These are phyloP conservation scores for Cercospora beticola DNA, from an alignment of 2,329 filamentous ascomycete species.

Conservation along the genomic window DNA sequence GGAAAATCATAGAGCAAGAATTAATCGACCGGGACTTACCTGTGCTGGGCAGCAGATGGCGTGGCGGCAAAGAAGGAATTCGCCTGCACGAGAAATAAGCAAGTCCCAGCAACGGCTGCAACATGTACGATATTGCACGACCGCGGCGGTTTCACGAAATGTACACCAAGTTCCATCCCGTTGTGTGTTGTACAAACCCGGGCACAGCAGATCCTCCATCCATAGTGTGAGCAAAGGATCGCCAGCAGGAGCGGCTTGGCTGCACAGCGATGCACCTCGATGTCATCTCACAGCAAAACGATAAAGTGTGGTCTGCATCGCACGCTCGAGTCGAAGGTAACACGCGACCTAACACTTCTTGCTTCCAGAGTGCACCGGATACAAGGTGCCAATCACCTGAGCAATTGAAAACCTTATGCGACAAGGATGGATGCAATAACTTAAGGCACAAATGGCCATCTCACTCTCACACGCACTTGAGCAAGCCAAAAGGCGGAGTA, in stretches of 20 bases:
- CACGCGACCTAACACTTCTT: not conserved
- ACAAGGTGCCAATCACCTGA: not conserved
- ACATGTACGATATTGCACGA: slow-evolving; percentile 1
- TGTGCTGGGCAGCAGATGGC: slow-evolving; percentile 35
- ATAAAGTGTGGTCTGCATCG: not conserved
- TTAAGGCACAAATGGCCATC: slow-evolving; percentile 18
- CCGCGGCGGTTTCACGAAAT: not conserved
- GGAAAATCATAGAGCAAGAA: slow-evolving; percentile 76
- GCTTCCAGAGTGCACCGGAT: not conserved
- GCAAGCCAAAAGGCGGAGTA: slow-evolving; percentile 2
- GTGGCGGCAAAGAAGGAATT: slow-evolving; percentile 15
- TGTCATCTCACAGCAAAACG: not conserved
- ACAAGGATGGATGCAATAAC: not conserved
- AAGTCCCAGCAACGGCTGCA: not conserved
- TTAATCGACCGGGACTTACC: slow-evolving; percentile 63
- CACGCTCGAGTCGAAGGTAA: not conserved
- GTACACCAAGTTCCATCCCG: not conserved
- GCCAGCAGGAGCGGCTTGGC: not conserved
- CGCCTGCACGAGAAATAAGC: slow-evolving; percentile 10
- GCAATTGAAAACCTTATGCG: not conserved
- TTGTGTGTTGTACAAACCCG: not conserved
- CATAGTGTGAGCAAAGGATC: not conserved
- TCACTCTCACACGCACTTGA: slow-evolving; percentile 15
- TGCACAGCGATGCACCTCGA: slow-evolving; percentile 1
- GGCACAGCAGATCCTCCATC: not conserved